These are phyloP conservation scores for Fistulina hepatica DNA, from an alignment of 1,284 basidiomycete genomes.

Conservation along the genomic window DNA sequence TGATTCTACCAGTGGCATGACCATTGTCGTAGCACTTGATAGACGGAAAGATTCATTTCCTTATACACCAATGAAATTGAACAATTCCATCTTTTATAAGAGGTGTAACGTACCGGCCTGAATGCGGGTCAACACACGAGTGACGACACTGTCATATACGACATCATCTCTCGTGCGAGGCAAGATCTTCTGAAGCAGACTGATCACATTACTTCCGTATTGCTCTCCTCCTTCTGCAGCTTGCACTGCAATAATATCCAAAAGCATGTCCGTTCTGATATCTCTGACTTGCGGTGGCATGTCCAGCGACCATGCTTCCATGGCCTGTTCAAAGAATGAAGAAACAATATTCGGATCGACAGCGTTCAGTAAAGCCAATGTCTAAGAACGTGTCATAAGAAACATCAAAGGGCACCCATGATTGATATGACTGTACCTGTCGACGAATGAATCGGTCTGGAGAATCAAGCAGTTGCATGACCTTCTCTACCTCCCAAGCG, in stretches of 20 bases:
- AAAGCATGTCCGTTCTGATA: constrained; percentile 32
- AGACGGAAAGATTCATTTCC: no score
- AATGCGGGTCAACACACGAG: neutral
- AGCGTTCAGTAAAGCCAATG: constrained; percentile 38
- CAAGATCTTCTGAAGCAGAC: constrained; percentile 30
- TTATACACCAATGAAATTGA: no score
- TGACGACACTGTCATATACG: neutral
- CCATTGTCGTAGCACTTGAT: neutral
- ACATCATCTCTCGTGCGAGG: no score
- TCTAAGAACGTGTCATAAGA: constrained; percentile 30
- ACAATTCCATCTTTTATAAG: neutral
- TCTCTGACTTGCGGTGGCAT: constrained; percentile 27
- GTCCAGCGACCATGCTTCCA: no score
- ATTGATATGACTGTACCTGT: constrained; percentile 32
- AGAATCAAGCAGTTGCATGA: constrained; percentile 55
- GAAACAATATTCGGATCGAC: constrained; percentile 49
- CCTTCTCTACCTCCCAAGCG: constrained; percentile 53
- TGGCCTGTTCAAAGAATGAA: constrained; percentile 38
- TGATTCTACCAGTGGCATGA: constrained; percentile 21
- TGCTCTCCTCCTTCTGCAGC: constrained; percentile 41
- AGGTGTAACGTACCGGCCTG: neutral
- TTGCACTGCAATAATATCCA: constrained; percentile 47
- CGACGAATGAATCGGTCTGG: constrained; percentile 46
- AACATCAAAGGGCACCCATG: constrained; percentile 3
- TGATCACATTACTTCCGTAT: constrained; percentile 43